Percentiles rank a stretch among this genome's conserved stretches.
These are phyloP conservation scores for Epichloe sibirici DNA, from an alignment of 2,329 filamentous ascomycete genomes.

Conservation along the genomic window DNA sequence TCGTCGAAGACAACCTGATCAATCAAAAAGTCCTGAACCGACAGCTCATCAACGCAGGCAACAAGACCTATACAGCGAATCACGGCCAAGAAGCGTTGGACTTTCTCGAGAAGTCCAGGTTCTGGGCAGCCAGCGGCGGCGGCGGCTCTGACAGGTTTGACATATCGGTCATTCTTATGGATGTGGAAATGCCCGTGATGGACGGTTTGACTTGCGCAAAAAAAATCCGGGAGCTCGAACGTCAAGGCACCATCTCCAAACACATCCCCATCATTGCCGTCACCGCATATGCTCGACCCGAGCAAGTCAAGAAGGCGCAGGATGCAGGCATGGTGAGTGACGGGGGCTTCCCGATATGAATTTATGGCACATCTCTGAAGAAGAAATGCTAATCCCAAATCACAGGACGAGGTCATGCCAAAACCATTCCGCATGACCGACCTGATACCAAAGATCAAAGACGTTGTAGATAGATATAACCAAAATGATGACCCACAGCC, in stretches of 20 bases:
- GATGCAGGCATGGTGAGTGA: slow-evolving; percentile 56
- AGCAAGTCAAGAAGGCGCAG: slow-evolving; percentile 60
- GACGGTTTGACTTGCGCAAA: slow-evolving; percentile 65
- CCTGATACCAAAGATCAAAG: slow-evolving; percentile 5
- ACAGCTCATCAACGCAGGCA: slow-evolving; percentile 47
- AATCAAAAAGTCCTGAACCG: slow-evolving; percentile 52
- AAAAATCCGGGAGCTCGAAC: slow-evolving; percentile 55
- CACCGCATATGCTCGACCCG: slow-evolving; percentile 65
- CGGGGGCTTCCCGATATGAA: too few species aligned
- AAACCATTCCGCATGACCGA: slow-evolving; percentile 7
- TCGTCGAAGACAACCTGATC: slow-evolving; percentile 55
- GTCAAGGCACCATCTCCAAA: slow-evolving; percentile 43
- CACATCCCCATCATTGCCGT: slow-evolving; percentile 69
- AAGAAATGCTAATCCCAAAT: too few species aligned
- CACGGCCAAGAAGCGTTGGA: slow-evolving; percentile 51
- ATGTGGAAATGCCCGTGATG: slow-evolving; percentile 75
- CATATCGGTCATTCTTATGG: slow-evolving; percentile 62
- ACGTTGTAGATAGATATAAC: slow-evolving; percentile 1
- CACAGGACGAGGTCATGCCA: slow-evolving; percentile 5
- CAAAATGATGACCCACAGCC: neutral
- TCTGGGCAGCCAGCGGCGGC: slow-evolving; percentile 39
- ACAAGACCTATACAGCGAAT: slow-evolving; percentile 49
- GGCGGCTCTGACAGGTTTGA: slow-evolving; percentile 32
- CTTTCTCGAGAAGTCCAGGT: slow-evolving; percentile 39
- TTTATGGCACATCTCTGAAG: neutral